Base-by-base conservation (phyloP, 2,329 filamentous ascomycete species). In the Teratosphaeria viscida region DNA sequence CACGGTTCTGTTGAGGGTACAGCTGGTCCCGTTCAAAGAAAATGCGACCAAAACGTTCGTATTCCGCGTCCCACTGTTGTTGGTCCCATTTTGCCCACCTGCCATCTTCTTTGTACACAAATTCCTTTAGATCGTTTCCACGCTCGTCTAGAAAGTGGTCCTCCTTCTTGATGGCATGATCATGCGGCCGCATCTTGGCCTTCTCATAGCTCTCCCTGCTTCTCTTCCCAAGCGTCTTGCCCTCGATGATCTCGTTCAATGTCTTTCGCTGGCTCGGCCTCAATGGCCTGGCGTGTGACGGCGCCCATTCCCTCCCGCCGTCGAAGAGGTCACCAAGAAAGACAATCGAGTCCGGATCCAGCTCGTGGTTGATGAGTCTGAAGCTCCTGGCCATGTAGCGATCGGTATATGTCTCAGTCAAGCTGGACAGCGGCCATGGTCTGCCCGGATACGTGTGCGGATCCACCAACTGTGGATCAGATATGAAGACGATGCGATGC, bases 261-360 rank as follows among this genome's bases (percentile, higher is more conserved):
- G 64, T 35, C 52, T 66, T 58, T 52, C 63, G 65, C 61, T 68
- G 63, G 29, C 56, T 60, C 26, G 49, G 35, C 23, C 59, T 68
- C 57, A 70, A 55, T 12, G 57, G 54, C 43, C 62, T 60, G 12
- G 68, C 63, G 39, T 79, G 79, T 2, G 74, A 77, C 12, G 92
- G 92, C 65, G 86, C 88, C 94, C 94, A 99, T 77, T 99, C 94
- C 65, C 94, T 83, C 8, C 94, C 94, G 3, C 94, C 94, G 70
- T 99, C 94, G 68, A 99, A 96, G 0, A 99, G 78, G 71, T 99
- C 94, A 7, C 94, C 94, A 0, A 99, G 78, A 70, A 99, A 97
- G 70, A 96, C 84, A 0, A 95, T 79, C 16, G 89, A 92, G 71
- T 96, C 90, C 0, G 94, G 94, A n/a, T 83, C 82, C 14, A 97